Base-by-base conservation (phyloP, 192 early-diverging fungal genomes). In the Powellomyces hirtus region DNA sequence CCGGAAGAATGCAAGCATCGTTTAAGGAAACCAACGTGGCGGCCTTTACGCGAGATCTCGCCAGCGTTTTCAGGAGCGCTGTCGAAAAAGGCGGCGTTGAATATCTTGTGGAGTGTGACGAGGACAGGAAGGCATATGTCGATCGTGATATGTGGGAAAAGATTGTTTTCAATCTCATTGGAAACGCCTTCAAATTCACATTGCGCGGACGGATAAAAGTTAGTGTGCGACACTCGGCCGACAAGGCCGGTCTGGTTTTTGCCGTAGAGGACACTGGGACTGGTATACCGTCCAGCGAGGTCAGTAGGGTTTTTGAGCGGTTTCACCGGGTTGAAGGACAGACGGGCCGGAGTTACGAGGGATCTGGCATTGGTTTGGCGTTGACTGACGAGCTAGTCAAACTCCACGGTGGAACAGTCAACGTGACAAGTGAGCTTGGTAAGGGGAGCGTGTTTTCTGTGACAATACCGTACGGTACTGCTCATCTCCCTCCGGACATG, bases 61-160 rank as follows among this genome's bases (percentile, higher is more conserved):
- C 79, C 1, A 73, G 76, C 24, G 78, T 83, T 52, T 88, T 88
- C 71, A 77, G 82, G 59, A 81, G 73, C 30, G 79, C 79, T 16
- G 77, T 81, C 30, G 75, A 71, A 62, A 77, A 77, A 38, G 73
- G 77, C 11, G 64, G 76, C 22, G 52, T 88, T 18, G 27, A 79
- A 4, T 84, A 66, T 49, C 59, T 60, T 18, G 72, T 81, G 34
- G 78, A 81, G 10, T 74, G 70, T 49, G 70, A 66, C n/a, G 27
- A 45, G 38, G 22, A 45, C 16, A 5, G 24, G 38, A 50, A 30
- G 6, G 44, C 67, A 1, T 88, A 69, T 66, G 65, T 88, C 3
- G 86, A 88, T 53, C 67, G 69, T 13, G 84, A 86, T 45, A 86
- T 88, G 83, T 86, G 79, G 73, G 76, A 81, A 52, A 84, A 82